Evolutionary conservation across 495 filamentous ascomycete genomes (phyloP), one percentile per base, ranked within the genome.

Genomic region (Chaetomium fimeti): DNA sequence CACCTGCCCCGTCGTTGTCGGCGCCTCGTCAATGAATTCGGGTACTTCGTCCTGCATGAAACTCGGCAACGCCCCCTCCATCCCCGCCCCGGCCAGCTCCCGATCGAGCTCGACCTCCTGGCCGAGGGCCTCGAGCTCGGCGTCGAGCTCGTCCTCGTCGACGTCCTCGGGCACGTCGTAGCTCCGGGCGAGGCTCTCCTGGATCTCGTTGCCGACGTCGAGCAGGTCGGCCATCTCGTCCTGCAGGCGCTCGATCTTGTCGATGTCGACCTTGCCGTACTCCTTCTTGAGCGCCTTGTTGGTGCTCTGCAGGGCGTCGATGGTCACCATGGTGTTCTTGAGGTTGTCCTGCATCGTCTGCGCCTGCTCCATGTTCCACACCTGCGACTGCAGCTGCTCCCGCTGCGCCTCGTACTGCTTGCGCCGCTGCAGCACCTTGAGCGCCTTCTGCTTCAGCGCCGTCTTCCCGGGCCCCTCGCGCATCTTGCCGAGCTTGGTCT

Each of bases 301-400:
- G 28, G 95, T 97, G 1, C 85, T 89, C 81, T 97, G 94, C 86
- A 98, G 92, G 22, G 92, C 95, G 74, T 98, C 94, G 18, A 98
- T 92, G 0, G 94, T 98, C 24, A 92, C 94, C 93, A 98, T 97
- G 59, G 95, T 93, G 75, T 98, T 97, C 74, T 96, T 95, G 40
- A 98, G 87, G 70, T 98, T 98, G 77, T 98, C 94, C 78, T 94
- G 92, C 95, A 98, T 98, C 83, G 95, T 96, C 75, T 91, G 90
- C 7, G 94, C 94, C 74, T 98, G 94, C 76, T 98, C 93, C 93
- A 98, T 97, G 79, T 98, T 98, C 94, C 94, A 98, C 15, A 89
- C 90, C 76, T 98, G 94, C 68, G 89, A 86, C 76, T 95, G 91
- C 60, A 98, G 88, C 78, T 98, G 92, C 68, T 98, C 93, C 20